Evolutionary conservation across 106 monocot species (phyloP), one percentile per base, ranked within the genome.

Genomic region (Dendrobium huoshanense): DNA sequence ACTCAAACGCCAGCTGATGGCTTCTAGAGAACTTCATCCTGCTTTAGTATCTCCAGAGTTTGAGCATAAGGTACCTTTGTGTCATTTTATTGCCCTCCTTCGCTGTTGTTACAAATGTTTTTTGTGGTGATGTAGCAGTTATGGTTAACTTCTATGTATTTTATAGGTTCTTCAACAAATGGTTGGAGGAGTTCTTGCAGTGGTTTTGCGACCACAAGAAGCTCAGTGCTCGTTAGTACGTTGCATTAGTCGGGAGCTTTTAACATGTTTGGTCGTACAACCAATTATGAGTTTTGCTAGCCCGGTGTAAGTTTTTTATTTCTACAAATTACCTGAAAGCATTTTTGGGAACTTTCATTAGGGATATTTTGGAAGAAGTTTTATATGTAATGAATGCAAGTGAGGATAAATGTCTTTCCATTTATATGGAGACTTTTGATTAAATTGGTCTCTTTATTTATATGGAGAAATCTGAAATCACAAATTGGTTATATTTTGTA

Each of bases 131-230:
- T 77, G 13, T 56, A 24, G 55, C 56, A 37, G 56, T 27, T 10
- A 80, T 41, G 18, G 70, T 22, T 86, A 77, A 78, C 45, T 81
- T 82, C 31, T 67, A 61, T 75, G 48, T 80, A 67, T n/a, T 74
- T 67, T 89, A 45, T 80, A 99, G 99, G 91, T 93, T 79, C 87
- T 99, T 78, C 99, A 95, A 81, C 88, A 87, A n/a, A 87, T 97
- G 78, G 82, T 90, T 85, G 90, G 87, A 73, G 96, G 96, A 42
- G 31, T 97, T 85, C 56, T 97, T 73, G 86, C 94, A 40, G 25
- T 85, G 78, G 89, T 92, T 77, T 86, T 97, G 77, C 85, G 79
- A 77, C 94, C 90, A 65, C 90, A 84, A 79, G 96, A 97, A 77
- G 91, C 90, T 75, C 88, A 96, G 79, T 87, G 87, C 80, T 89